Evolutionary conservation across 1,284 basidiomycete genomes (phyloP), one percentile per base, ranked within the genome.

Genomic region (Melampsora americana): DNA sequence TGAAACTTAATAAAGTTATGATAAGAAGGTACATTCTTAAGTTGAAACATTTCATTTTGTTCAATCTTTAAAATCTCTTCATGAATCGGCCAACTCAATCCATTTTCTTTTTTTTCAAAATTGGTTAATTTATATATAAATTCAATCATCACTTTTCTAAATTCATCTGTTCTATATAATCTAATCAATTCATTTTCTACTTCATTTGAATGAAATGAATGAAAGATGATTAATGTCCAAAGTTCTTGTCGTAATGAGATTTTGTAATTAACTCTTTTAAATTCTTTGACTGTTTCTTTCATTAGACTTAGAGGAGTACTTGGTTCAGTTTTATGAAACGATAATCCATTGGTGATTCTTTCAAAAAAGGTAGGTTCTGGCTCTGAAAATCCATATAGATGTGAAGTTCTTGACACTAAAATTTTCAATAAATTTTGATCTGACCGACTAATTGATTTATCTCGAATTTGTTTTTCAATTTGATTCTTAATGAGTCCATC

Each of bases 61-160:
- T 44, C 44, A 18, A 44, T 30, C 23, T 26, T 59, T n/a, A 59
- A 59, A 30, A 59, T 30, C 18, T 59, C 53, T 59, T 59, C 28
- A 59, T 59, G 53, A 16, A 59, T 59, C 12, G 53, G 53, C 53
- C 53, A 59, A 59, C n/a, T n/a, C 2, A 59, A n/a, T 23, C 53
- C 53, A 5, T 59, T 26, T 11, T 26, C 53, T 16, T 59, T 59
- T 1, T 11, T 23, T 9, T 59, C 53, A 6, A 59, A 59, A 23
- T 30, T 30, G 14, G n/a, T 26, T 11, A 59, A 9, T 59, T 59
- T 16, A 11, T 11, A 26, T 12, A 59, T 23, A 30, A 26, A 30
- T 5, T 30, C 28, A 26, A 59, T 59, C 53, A 59, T 23, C 1
- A 30, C n/a, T 59, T 59, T 23, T 26, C 53, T 11, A 30, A 59